Evolutionary conservation across 768 basidiomycete genomes (phyloP).

Genomic region (Xanthoconium stramineum): DNA sequence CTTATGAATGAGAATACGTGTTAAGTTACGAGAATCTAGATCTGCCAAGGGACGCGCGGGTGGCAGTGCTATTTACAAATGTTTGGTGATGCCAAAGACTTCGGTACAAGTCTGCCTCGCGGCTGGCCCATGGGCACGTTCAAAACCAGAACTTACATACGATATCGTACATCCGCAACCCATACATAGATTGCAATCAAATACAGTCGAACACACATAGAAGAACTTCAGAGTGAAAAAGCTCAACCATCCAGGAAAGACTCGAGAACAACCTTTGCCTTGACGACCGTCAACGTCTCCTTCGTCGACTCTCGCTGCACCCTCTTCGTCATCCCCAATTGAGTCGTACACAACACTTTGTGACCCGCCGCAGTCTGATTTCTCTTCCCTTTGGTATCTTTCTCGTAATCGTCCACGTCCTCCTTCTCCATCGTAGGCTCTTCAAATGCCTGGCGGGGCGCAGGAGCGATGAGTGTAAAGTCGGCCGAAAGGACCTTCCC

Average conservation of each 20-base stretch:
- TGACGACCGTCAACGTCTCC: not conserved
- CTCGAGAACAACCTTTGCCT: conserved; percentile 12
- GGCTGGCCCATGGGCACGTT: too few relatives aligned
- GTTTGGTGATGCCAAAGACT: too few relatives aligned
- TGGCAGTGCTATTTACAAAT: too few relatives aligned
- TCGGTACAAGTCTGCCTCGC: too few relatives aligned
- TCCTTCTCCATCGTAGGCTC: conserved; percentile 11
- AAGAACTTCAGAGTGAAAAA: not conserved
- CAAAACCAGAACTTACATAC: too few relatives aligned
- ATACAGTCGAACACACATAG: not conserved
- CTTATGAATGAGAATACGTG: too few relatives aligned
- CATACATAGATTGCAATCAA: too few relatives aligned
- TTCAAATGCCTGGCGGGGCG: not conserved
- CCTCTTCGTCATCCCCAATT: conserved; percentile 14
- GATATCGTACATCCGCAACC: too few relatives aligned
- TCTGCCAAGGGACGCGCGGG: too few relatives aligned
- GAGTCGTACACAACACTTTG: conserved; percentile 13
- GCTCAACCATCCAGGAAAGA: conserved; percentile 3
- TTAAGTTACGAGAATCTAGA: too few relatives aligned
- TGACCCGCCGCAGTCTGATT: not conserved
- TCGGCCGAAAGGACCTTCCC: conserved; percentile 6
- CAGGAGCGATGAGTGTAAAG: not conserved
- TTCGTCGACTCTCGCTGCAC: not conserved
- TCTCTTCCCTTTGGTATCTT: not conserved
- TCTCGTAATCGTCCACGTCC: not conserved